Evolutionary conservation across 495 filamentous ascomycete species (phyloP).

Genomic region (Acidiella bohemica): DNA sequence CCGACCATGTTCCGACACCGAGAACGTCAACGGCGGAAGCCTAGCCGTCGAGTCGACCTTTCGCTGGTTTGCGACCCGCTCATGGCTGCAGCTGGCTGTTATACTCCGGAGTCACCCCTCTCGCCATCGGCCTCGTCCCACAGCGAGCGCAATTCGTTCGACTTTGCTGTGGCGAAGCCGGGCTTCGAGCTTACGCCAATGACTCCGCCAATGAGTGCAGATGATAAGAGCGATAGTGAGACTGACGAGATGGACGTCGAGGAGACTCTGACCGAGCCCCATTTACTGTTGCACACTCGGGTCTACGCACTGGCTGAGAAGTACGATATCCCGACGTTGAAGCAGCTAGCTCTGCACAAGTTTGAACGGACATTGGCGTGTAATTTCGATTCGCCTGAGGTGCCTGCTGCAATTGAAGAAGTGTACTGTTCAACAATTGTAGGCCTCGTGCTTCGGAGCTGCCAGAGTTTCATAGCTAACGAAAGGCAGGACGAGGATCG

Average conservation of each 20-base stretch:
- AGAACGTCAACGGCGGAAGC: too few relatives aligned
- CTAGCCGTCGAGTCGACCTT: conserved; percentile 27
- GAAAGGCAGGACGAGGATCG: conserved; percentile 29
- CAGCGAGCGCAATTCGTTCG: too few relatives aligned
- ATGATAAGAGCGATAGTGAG: conserved; percentile 13
- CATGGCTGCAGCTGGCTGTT: conserved; percentile 22
- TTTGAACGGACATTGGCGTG: conserved; percentile 26
- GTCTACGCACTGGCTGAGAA: conserved; percentile 34
- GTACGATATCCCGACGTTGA: conserved; percentile 33
- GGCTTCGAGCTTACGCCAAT: too few relatives aligned
- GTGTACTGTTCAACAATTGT: conserved; percentile 32
- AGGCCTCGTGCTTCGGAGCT: too few relatives aligned
- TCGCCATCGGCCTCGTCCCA: too few relatives aligned
- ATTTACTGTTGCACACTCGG: conserved; percentile 27
- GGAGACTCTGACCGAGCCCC: conserved; percentile 17
- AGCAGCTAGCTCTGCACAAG: conserved; percentile 29
- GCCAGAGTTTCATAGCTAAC: too few relatives aligned
- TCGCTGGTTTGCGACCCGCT: conserved; percentile 28
- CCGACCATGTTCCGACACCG: conserved; percentile 18
- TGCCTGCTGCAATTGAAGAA: conserved; percentile 31
- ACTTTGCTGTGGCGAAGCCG: too few relatives aligned
- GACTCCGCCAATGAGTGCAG: conserved; percentile 10
- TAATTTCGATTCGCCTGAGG: conserved; percentile 24
- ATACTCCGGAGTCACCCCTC: conserved; percentile 6
- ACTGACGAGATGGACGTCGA: conserved; percentile 17